These are phyloP conservation scores for Canariomyces notabilis DNA, from an alignment of 2,329 filamentous ascomycete species.

Conservation along the genomic window DNA sequence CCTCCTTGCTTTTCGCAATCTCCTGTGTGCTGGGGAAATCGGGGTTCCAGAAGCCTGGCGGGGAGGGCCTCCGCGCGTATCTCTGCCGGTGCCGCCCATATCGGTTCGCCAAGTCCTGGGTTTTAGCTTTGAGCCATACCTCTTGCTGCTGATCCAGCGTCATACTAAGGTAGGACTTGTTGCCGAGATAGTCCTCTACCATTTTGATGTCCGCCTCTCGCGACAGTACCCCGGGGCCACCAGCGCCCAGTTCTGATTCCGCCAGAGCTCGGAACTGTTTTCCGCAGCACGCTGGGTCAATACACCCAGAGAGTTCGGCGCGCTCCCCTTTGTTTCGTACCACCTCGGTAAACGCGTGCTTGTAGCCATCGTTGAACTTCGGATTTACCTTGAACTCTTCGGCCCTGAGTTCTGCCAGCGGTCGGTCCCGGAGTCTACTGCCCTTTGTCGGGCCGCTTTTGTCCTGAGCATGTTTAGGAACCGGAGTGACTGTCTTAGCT, in stretches of 20 bases:
- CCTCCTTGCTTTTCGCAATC: conserved; percentile 57
- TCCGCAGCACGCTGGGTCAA: conserved; percentile 71
- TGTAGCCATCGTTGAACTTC: conserved; percentile 60
- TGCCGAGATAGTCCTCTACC: conserved; percentile 53
- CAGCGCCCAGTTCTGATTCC: conserved; percentile 39
- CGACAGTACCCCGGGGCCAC: conserved; percentile 32
- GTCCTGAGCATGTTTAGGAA: background rate
- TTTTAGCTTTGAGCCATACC: conserved; percentile 70
- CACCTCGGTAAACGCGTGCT: conserved; percentile 70
- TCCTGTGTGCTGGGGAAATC: conserved; percentile 91
- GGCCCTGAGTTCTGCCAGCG: conserved; percentile 52
- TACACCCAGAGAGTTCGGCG: conserved; percentile 68
- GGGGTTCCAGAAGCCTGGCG: conserved; percentile 84
- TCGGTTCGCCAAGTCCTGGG: conserved; percentile 65
- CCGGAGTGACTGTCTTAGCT: conserved; percentile 19
- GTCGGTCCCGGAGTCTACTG: conserved; percentile 51
- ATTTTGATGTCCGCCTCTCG: conserved; percentile 42
- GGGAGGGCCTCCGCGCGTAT: conserved; percentile 65
- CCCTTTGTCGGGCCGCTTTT: conserved; percentile 1
- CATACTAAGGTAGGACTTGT: conserved; percentile 55
- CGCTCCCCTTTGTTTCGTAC: conserved; percentile 66
- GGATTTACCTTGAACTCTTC: conserved; percentile 83
- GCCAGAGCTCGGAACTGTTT: conserved; percentile 65
- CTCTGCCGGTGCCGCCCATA: conserved; percentile 73
- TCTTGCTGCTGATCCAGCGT: conserved; percentile 56